phyloP scores from a whole-genome alignment of 805 yeast genomes.

The Myxozyma melibiosi region DNA sequence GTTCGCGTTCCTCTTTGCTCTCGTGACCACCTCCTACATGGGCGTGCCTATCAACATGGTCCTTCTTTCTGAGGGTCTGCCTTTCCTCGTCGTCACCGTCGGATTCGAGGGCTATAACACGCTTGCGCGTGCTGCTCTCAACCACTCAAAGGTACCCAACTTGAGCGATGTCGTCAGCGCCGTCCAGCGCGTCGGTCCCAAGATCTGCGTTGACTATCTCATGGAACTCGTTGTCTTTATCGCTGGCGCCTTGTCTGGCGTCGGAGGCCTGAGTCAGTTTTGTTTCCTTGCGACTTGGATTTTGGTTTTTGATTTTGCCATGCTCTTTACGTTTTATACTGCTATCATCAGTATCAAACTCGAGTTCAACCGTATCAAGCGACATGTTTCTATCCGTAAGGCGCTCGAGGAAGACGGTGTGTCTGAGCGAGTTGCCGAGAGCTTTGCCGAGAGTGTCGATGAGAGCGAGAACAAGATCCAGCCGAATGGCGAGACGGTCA shows the following conservation, averaged over 20 bases:
- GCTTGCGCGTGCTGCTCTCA: slow-evolving; percentile 54
- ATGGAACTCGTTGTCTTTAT: slow-evolving; percentile 71
- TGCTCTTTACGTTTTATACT: slow-evolving; percentile 78
- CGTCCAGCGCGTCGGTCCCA: slow-evolving; percentile 49
- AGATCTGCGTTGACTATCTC: slow-evolving; percentile 72
- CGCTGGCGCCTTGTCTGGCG: slow-evolving; percentile 55
- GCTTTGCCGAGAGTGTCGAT: slow-evolving; percentile 52
- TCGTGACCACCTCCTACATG: slow-evolving; percentile 59
- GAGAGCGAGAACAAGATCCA: slow-evolving; percentile 19
- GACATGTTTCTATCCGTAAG: slow-evolving; percentile 72
- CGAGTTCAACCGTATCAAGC: slow-evolving; percentile 83
- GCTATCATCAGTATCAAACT: slow-evolving; percentile 84
- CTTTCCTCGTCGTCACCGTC: slow-evolving; percentile 86
- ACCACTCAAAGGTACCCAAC: slow-evolving; percentile 38
- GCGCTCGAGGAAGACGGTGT: slow-evolving; percentile 94
- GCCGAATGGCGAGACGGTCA: slow-evolving; percentile 19
- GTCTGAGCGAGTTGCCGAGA: slow-evolving; percentile 68
- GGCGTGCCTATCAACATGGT: slow-evolving; percentile 67
- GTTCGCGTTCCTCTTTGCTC: slow-evolving; percentile 81
- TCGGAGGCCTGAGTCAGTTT: slow-evolving; percentile 78
- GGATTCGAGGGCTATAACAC: slow-evolving; percentile 87
- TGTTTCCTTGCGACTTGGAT: slow-evolving; percentile 73
- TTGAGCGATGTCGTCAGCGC: slow-evolving; percentile 40
- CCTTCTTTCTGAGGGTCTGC: slow-evolving; percentile 85
- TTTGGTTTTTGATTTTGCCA: slow-evolving; percentile 66